Conservation (phyloP, 169 alveolate genomes). For the Plasmodium cynomolgi region DNA sequence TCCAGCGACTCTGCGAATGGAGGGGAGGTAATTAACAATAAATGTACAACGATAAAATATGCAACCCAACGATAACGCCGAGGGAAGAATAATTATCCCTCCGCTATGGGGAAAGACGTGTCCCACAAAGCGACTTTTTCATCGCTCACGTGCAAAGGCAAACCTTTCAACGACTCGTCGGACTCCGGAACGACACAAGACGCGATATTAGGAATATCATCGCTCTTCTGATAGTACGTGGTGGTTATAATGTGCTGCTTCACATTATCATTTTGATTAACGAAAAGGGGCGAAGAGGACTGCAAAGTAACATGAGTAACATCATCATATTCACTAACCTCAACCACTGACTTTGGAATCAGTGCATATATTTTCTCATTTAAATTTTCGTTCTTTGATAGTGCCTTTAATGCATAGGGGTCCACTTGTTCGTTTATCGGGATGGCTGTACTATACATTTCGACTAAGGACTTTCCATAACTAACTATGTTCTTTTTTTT, state of each 20-base stretch:
- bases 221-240: slow-evolving; percentile 21
- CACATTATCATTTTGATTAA: slow-evolving; percentile 55
- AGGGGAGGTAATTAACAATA: neutral
- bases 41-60: neutral
- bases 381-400: slow-evolving; percentile 42
- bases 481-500: slow-evolving; percentile 43
- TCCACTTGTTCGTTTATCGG: slow-evolving; percentile 53
- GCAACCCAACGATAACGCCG: neutral
- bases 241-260: slow-evolving; percentile 63
- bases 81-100: neutral
- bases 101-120: neutral
- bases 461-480: slow-evolving; percentile 46
- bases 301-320: slow-evolving; percentile 72
- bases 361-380: slow-evolving; percentile 61
- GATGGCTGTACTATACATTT: slow-evolving; percentile 74
- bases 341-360: slow-evolving; percentile 74
- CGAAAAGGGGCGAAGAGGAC: slow-evolving; percentile 68
- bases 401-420: slow-evolving; percentile 66
- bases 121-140: neutral
- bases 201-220: slow-evolving; percentile 43
- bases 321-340: slow-evolving; percentile 46
- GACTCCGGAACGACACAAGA: slow-evolving; percentile 50
- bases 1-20: slow-evolving; percentile 41
- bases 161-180: slow-evolving; percentile 64
- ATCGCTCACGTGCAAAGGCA: neutral